Evolutionary conservation across 163 green algal genomes (phyloP).

Genomic region (Scenedesmus sp.): DNA sequence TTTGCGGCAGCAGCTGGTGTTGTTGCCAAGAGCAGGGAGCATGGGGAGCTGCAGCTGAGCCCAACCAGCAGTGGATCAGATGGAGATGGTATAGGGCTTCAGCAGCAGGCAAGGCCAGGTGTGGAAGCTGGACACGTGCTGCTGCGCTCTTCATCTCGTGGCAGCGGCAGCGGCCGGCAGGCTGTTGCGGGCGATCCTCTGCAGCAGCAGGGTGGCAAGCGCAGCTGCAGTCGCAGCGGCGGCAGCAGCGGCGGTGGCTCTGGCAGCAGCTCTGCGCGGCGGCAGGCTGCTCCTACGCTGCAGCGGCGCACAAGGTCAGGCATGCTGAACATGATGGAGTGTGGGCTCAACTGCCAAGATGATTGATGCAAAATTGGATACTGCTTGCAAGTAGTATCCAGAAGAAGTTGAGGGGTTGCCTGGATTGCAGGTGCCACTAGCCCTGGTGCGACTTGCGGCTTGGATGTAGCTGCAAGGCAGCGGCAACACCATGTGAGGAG

Average conservation of each 20-base stretch:
- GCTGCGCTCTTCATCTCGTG: background rate
- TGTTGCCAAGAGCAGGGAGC: background rate
- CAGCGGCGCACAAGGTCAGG: conserved; percentile 19
- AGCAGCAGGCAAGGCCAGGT: background rate
- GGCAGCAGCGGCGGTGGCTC: background rate
- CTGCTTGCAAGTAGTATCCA: background rate
- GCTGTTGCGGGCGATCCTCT: background rate
- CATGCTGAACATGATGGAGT: conserved; percentile 30
- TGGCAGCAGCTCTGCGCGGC: background rate
- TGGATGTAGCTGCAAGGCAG: background rate
- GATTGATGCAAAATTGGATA: background rate
- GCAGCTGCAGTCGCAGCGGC: background rate
- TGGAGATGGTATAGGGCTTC: background rate
- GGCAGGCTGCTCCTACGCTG: background rate
- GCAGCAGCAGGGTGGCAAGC: background rate
- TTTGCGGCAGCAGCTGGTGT: background rate
- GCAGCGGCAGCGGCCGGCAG: background rate
- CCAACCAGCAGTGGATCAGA: background rate
- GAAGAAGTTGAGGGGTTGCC: too few species aligned
- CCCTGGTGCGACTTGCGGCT: too few species aligned
- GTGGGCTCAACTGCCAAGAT: background rate
- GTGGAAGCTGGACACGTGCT: background rate
- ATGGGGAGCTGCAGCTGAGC: background rate
- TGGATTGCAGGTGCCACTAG: too few species aligned
- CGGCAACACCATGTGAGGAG: background rate